Conservation (phyloP, 192 early-diverging fungal genomes). For the Funneliformis mosseae region DNA sequence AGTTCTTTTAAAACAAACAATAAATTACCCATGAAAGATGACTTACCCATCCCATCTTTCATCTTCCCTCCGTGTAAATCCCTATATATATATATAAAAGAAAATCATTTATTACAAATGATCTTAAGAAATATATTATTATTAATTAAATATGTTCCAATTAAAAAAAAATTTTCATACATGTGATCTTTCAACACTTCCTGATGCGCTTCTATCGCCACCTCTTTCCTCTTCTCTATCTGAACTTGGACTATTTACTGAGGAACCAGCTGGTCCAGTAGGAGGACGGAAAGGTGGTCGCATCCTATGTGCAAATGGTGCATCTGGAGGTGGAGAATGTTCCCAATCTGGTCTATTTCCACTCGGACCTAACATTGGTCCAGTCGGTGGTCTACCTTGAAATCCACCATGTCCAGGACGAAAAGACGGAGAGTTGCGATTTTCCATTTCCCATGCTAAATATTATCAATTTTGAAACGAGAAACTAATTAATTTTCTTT, state of each 20-base stretch:
- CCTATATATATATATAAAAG: neutral
- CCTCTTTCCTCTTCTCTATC: constrained; percentile 26
- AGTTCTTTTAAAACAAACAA: neutral
- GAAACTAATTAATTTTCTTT: neutral
- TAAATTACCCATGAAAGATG: neutral
- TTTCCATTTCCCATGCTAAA: constrained; percentile 33
- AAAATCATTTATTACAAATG: neutral
- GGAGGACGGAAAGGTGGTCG: constrained; percentile 7
- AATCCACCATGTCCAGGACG: constrained; percentile 16
- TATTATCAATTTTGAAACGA: neutral
- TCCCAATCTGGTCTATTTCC: constrained; percentile 17
- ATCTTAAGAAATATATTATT: neutral
- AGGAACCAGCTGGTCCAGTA: constrained; percentile 7
- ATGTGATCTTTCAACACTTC: constrained; percentile 17
- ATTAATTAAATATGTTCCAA: neutral
- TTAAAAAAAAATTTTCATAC: neutral
- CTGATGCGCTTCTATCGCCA: neutral
- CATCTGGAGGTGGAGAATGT: constrained; percentile 32
- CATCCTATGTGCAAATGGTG: constrained; percentile 28
- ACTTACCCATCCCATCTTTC: constrained; percentile 11
- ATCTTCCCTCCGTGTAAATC: constrained; percentile 3
- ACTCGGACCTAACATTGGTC: constrained; percentile 26
- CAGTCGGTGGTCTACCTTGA: constrained; percentile 25
- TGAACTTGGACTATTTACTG: constrained; percentile 26
- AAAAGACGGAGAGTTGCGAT: constrained; percentile 11